Evolutionary conservation across 371 early-diverging fungal species (phyloP).

Genomic region (Mortierella sp.): DNA sequence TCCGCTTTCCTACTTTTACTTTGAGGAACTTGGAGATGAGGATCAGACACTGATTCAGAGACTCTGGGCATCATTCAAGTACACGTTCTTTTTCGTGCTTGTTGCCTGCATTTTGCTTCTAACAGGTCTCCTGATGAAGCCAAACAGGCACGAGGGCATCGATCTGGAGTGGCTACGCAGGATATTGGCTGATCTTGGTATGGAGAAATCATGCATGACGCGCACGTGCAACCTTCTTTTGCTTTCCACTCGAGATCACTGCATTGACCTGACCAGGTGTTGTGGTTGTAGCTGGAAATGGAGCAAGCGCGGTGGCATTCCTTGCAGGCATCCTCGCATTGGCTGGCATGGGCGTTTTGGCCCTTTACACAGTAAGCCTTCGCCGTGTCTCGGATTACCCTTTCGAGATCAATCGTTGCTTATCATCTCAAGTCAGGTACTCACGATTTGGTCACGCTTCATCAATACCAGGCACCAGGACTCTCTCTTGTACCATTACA

Average conservation of each 20-base stretch:
- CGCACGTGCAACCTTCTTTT: too few species aligned
- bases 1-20: conserved; percentile 77
- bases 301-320: conserved; percentile 43
- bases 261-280: too few species aligned
- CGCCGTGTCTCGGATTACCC: neutral
- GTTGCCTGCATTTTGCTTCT: conserved; percentile 33
- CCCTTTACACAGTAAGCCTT: conserved; percentile 38
- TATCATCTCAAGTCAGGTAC: too few species aligned
- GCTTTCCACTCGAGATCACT: too few species aligned
- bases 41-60: conserved; percentile 21
- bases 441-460: neutral
- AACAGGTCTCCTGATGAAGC: conserved; percentile 44
- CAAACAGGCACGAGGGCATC: conserved; percentile 24
- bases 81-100: conserved; percentile 41
- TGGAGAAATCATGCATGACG: too few species aligned
- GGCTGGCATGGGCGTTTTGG: conserved; percentile 42
- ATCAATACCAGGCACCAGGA: conserved; percentile 41
- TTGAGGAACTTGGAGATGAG: conserved; percentile 63
- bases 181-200: conserved; percentile 43
- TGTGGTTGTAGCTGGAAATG: conserved; percentile 31
- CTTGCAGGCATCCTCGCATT: conserved; percentile 41
- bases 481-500: conserved; percentile 42
- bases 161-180: conserved; percentile 49
- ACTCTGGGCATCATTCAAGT: conserved; percentile 43
- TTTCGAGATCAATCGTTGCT: too few species aligned